These are phyloP conservation scores for Drechslerella coelobrocha DNA, from an alignment of 2,329 filamentous ascomycete genomes.

Conservation along the genomic window DNA sequence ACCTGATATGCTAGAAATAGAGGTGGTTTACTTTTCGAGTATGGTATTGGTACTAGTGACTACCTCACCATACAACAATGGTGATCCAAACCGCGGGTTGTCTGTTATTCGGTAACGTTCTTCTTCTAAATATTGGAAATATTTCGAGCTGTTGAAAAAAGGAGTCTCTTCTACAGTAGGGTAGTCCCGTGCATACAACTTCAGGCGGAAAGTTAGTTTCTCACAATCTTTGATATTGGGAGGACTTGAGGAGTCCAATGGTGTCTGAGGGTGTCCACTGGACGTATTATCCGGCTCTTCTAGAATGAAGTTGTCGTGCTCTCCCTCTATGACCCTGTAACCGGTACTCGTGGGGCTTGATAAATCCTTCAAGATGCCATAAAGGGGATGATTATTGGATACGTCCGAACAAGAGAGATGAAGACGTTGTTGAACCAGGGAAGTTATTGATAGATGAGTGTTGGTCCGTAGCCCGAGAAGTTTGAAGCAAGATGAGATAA, in stretches of 20 bases:
- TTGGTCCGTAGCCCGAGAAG: conserved; percentile 83
- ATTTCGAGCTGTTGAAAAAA: conserved; percentile 70
- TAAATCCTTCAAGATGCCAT: conserved; percentile 57
- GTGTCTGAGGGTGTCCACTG: conserved; percentile 19
- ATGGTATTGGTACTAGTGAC: conserved; percentile 93
- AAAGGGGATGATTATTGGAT: conserved; percentile 70
- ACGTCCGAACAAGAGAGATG: conserved; percentile 77
- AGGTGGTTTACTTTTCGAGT: conserved; percentile 75
- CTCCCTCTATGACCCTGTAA: conserved; percentile 76
- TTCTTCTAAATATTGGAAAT: conserved; percentile 55
- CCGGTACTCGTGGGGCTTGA: conserved; percentile 59
- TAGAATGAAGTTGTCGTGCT: conserved; percentile 82
- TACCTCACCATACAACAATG: conserved; percentile 86
- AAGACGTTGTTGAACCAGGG: conserved; percentile 64
- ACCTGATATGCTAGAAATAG: conserved; percentile 23
- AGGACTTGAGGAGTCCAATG: background rate
- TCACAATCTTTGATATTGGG: conserved; percentile 70
- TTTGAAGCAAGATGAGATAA: conserved; percentile 77
- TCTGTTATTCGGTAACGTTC: conserved; percentile 59
- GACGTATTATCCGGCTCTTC: conserved; percentile 67
- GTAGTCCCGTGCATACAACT: conserved; percentile 72
- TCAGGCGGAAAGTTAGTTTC: conserved; percentile 73
- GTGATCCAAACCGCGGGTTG: conserved; percentile 70
- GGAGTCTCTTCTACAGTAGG: conserved; percentile 70
- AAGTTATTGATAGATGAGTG: conserved; percentile 69